Evolutionary conservation across 805 yeast species (phyloP).

Genomic region (Candida awuae): DNA sequence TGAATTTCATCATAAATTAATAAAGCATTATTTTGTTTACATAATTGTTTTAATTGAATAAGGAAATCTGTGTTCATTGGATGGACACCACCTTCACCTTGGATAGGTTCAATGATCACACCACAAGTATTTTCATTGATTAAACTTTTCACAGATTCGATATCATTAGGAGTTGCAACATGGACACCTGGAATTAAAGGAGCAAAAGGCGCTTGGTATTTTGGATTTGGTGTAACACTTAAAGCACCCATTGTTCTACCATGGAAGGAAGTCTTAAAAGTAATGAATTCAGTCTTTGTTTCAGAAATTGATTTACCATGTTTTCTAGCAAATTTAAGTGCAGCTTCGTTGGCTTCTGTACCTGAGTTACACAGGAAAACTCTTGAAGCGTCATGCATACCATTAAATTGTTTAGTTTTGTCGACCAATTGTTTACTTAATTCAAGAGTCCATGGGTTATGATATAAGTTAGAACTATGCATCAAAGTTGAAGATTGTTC

Average conservation of each 20-base stretch:
- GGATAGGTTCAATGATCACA: slow-evolving; percentile 92
- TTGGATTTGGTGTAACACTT: slow-evolving; percentile 85
- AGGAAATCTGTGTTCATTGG: slow-evolving; percentile 60
- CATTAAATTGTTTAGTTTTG: slow-evolving; percentile 63
- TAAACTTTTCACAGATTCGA: slow-evolving; percentile 47
- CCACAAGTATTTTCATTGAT: slow-evolving; percentile 71
- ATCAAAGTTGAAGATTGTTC: slow-evolving; percentile 68
- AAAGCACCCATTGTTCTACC: slow-evolving; percentile 94
- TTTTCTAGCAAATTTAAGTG: slow-evolving; percentile 64
- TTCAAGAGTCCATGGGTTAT: slow-evolving; percentile 77
- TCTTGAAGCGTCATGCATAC: slow-evolving; percentile 70
- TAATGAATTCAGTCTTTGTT: slow-evolving; percentile 65
- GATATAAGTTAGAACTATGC: slow-evolving; percentile 81
- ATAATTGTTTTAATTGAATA: slow-evolving; percentile 53
- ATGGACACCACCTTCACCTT: slow-evolving; percentile 95
- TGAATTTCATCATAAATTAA: slow-evolving; percentile 94
- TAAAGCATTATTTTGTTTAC: slow-evolving; percentile 61
- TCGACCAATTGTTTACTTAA: slow-evolving; percentile 64
- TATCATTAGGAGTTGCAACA: slow-evolving; percentile 55
- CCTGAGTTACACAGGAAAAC: slow-evolving; percentile 61
- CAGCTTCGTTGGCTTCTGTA: slow-evolving; percentile 36
- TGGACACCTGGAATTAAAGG: slow-evolving; percentile 88
- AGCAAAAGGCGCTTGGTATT: slow-evolving; percentile 84
- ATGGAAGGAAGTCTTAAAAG: slow-evolving; percentile 88
- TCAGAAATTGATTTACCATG: slow-evolving; percentile 51